Base-by-base conservation (phyloP, 2,329 filamentous ascomycete species). In the Pseudocercospora eumusae region DNA sequence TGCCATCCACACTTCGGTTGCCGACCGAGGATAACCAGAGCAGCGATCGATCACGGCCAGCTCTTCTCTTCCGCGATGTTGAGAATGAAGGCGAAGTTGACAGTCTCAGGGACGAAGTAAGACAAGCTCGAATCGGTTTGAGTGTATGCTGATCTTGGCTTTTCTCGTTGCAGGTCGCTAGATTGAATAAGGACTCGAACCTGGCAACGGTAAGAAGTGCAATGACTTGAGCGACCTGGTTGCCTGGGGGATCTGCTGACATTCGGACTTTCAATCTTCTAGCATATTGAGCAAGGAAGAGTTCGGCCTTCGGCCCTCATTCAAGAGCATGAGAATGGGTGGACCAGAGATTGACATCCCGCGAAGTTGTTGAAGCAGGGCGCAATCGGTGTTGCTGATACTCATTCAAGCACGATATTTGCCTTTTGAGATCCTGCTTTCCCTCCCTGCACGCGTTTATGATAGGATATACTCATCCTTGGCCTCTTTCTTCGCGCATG, bases 401-500 rank as follows among this genome's bases (percentile, higher is more conserved):
- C 21, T 54, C 52, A 54, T 40, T 21, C 52, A 4, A 28, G 28
- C 28, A 54, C 28, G 27, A 40, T n/a, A 54, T 45, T 54, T 59
- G 47, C 25, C 25, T 21, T 36, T 13, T 23, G 36, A 47, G 21
- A 56, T 55, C 61, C 65, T 58, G 31, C 55, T 73, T 85, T 89
- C 88, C 68, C 70, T 28, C 70, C 69, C 56, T 68, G 63, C 56
- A 66, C 67, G 25, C 70, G 60, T 59, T 61, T 68, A 36, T 64
- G 59, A 59, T 69, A 67, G 23, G 66, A 68, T 27, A 92, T 92
- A 71, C 87, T 89, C 75, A 80, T 83, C 68, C 88, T 82, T 25
- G 88, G 90, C 62, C 90, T 79, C 15, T 74, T 78, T 68, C 78
- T 82, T 70, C 77, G 80, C 60, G 83, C 80, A 60, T 81, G 77